Percentiles rank a stretch among this genome's conserved stretches.
phyloP scores from a whole-genome alignment of 345 rosid genomes.

The Hypericum androsaemum region DNA sequence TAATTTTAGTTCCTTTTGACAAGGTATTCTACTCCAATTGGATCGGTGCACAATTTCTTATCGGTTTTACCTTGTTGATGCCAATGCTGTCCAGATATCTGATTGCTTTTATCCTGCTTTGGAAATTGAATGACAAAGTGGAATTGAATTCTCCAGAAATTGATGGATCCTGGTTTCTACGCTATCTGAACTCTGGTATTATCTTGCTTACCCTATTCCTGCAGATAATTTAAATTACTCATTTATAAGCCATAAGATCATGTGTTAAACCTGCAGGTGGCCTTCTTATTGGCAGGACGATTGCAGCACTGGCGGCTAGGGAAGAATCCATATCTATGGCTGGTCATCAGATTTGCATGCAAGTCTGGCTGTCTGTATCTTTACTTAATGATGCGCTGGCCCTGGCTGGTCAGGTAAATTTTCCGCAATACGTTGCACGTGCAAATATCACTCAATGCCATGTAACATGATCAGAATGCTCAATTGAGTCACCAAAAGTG shows the following conservation, averaged over 20 bases:
- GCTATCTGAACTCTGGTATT: constrained; percentile 77
- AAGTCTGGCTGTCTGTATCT: constrained; percentile 88
- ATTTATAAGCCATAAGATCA: neutral
- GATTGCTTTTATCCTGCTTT: constrained; percentile 69
- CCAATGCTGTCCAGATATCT: constrained; percentile 43
- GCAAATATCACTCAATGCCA: neutral
- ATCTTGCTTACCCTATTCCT: neutral
- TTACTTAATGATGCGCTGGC: constrained; percentile 92
- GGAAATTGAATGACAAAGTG: constrained; percentile 72
- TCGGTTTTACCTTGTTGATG: constrained; percentile 7
- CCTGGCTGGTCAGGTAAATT: constrained; percentile 79
- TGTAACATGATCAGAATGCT: too few species aligned
- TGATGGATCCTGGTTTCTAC: constrained; percentile 43
- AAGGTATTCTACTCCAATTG: constrained; percentile 1
- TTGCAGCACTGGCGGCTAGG: constrained; percentile 79
- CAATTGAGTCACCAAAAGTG: too few species aligned
- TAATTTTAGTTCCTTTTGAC: constrained; percentile 13
- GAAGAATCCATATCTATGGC: constrained; percentile 86
- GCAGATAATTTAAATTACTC: constrained; percentile 1
- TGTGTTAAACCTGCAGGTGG: constrained; percentile 47
- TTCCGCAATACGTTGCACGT: neutral
- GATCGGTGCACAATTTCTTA: constrained; percentile 1
- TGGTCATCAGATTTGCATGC: constrained; percentile 83
- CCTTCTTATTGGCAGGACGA: constrained; percentile 82
- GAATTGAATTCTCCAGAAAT: constrained; percentile 51